Percentiles rank a stretch among this genome's conserved stretches.
These are phyloP conservation scores for Ephemerocybe angulata DNA, from an alignment of 768 basidiomycete genomes.

Conservation along the genomic window DNA sequence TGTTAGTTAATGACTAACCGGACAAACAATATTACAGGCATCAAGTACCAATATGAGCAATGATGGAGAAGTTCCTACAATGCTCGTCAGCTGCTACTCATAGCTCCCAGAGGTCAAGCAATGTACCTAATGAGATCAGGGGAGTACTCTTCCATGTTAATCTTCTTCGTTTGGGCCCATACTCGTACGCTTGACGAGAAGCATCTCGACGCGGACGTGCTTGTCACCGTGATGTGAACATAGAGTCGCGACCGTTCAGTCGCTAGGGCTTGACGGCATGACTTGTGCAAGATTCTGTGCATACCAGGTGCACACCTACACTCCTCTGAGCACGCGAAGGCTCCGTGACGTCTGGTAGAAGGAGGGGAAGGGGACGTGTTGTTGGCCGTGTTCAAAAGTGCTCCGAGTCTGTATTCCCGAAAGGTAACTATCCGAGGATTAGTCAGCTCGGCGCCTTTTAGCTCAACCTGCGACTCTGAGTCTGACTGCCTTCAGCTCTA, in stretches of 20 bases:
- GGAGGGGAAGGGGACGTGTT: not conserved
- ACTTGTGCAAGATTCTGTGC: slow-evolving; percentile 26
- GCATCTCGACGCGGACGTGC: not conserved
- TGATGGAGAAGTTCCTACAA: slow-evolving; percentile 87
- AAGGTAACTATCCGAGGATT: not conserved
- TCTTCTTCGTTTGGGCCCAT: slow-evolving; percentile 28
- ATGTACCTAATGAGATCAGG: slow-evolving; percentile 65
- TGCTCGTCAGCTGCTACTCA: not conserved
- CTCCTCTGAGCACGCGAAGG: not conserved
- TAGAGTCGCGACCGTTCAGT: not conserved
- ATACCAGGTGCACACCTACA: slow-evolving; percentile 12
- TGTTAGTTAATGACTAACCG: not conserved
- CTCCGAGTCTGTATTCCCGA: not conserved
- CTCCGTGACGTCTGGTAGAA: not conserved
- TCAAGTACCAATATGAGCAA: slow-evolving; percentile 82
- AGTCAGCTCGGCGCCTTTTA: not conserved
- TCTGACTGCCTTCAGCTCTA: not conserved
- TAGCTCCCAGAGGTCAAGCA: not conserved
- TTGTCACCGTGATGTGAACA: not conserved
- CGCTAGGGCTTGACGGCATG: slow-evolving; percentile 22
- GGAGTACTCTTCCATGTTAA: slow-evolving; percentile 60
- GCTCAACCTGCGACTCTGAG: not conserved
- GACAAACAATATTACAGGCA: not conserved
- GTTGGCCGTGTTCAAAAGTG: slow-evolving; percentile 2
- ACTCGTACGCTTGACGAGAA: slow-evolving; percentile 20